These are phyloP conservation scores for Stentor coeruleus DNA, from an alignment of 73 alveolate genomes.

Conservation along the genomic window DNA sequence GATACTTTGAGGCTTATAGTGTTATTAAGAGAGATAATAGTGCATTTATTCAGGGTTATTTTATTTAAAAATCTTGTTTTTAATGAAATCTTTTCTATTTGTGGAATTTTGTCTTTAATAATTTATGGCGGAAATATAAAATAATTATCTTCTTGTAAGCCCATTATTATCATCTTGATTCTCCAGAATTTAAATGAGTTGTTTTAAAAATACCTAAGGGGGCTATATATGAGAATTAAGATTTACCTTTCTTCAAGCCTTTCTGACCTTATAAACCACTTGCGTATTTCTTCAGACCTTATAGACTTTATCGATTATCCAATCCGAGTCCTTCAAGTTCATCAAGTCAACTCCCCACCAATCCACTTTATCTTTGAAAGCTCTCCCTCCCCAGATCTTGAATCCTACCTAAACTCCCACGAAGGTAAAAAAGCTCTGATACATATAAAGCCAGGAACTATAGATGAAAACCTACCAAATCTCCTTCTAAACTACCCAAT, in stretches of 20 bases:
- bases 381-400: background rate
- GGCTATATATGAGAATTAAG: background rate
- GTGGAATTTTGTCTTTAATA: too few relatives aligned
- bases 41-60: too few relatives aligned
- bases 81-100: too few relatives aligned
- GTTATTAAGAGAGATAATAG: too few relatives aligned
- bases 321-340: background rate
- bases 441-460: background rate
- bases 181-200: too few relatives aligned
- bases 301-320: background rate
- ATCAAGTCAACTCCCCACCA: background rate
- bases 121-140: too few relatives aligned
- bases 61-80: too few relatives aligned
- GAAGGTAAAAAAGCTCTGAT: background rate
- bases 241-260: background rate
- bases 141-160: too few relatives aligned
- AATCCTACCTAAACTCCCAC: background rate
- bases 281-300: background rate
- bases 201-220: too few relatives aligned
- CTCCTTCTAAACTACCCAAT: background rate
- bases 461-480: background rate
- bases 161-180: too few relatives aligned
- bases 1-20: too few relatives aligned
- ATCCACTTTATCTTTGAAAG: background rate
- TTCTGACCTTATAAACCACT: background rate